These are phyloP conservation scores for Colletotrichum musicola DNA, from an alignment of 2,329 filamentous ascomycete species.

Conservation along the genomic window DNA sequence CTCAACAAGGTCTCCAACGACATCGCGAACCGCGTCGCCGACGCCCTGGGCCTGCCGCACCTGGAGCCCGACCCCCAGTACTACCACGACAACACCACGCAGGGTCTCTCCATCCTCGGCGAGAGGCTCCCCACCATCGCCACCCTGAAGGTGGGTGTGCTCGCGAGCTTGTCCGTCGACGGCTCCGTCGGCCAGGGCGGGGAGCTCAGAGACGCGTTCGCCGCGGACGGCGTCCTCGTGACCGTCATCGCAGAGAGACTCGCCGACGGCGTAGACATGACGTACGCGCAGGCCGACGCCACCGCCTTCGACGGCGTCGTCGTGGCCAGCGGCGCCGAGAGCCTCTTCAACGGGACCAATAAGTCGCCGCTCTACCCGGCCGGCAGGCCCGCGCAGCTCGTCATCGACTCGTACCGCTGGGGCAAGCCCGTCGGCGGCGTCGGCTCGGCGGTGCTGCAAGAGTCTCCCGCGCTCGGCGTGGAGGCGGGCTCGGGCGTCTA, in stretches of 20 bases:
- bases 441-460: conserved; percentile 52
- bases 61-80: conserved; percentile 72
- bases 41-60: conserved; percentile 68
- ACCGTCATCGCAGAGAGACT: conserved; percentile 73
- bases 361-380: conserved; percentile 71
- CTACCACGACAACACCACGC: conserved; percentile 78
- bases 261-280: conserved; percentile 66
- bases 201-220: conserved; percentile 63
- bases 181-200: conserved; percentile 62
- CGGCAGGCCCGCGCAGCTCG: conserved; percentile 73
- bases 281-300: conserved; percentile 75
- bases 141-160: conserved; percentile 73
- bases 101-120: conserved; percentile 70
- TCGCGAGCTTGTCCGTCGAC: conserved; percentile 60
- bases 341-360: conserved; percentile 60
- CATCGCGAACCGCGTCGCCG: conserved; percentile 73
- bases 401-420: conserved; percentile 73
- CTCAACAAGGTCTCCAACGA: conserved; percentile 78
- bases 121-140: conserved; percentile 70
- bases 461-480: conserved; percentile 52
- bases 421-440: conserved; percentile 77
- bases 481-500: conserved; percentile 57
- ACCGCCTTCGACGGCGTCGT: conserved; percentile 74
- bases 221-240: conserved; percentile 65
- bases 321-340: conserved; percentile 65